Base-by-base conservation (phyloP, 129 eudicot species). In the Pulicaria dysenterica region DNA sequence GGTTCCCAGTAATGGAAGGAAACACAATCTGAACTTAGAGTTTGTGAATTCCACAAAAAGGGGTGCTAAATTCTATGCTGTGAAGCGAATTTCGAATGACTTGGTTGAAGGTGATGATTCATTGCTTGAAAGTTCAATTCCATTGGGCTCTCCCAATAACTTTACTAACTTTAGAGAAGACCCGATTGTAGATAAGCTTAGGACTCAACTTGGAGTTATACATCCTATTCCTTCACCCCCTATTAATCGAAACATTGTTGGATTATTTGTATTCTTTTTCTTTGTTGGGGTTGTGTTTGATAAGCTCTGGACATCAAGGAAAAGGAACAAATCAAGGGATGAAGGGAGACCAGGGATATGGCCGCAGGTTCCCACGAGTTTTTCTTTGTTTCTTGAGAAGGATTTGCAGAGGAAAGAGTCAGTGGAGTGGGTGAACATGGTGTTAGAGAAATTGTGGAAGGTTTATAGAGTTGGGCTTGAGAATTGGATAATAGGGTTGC, bases 351-450 rank as follows among this genome's bases (percentile, higher is more conserved):
- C 80, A 0, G 86, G 91, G 59, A 78, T 74, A 12, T 81, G 95
- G 91, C 85, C 89, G 5, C 88, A 84, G 78, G 87, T 86, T 75
- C 93, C 95, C 60, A 74, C 84, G 3, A 87, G 86, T 49, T 79
- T 90, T 63, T 88, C 98, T 0, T 70, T 79, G 86, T 86, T 94
- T 73, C 86, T 94, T 10, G 96, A 94, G 83, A 90, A 88, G 80
- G 98, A 90, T 79, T 88, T 94, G 89, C 93, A 90, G 89, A 79
- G 98, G 73, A 94, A 94, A 82, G 98, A 90, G 71, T 90, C 98
- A 6, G 98, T 94, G n/a, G 98, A 94, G 71, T 94, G 98, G 98
- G 98, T 94, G 61, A 94, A 94, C 53, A 94, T 94, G 98, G 98
- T 94, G 72, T 76, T 94, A 81, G 98, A 87, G 83, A 94, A 94